Base-by-base conservation (phyloP, 1,284 basidiomycete genomes). In the Tylopilus sp. region DNA sequence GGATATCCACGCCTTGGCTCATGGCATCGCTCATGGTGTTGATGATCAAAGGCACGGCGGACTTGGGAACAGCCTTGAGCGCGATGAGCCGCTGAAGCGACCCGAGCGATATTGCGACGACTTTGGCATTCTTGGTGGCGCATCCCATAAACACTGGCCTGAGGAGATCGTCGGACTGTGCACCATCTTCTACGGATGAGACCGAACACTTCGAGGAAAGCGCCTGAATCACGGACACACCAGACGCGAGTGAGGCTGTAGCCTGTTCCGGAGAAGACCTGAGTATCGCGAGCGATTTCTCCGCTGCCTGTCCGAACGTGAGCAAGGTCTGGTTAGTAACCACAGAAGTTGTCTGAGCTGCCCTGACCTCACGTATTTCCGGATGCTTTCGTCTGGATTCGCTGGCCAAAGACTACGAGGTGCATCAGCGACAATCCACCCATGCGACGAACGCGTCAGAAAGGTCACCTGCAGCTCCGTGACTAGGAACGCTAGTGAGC, bases 81-180 rank as follows among this genome's bases (percentile, higher is more conserved):
- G 88, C 78, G 46, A 98, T 91, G 52, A 98, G 78, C 33, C 96
- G 82, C 67, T 98, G 94, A 31, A 99, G 77, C 1, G 92, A 91
- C 26, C 91, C 88, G 4, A 98, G 80, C 10, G 90, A 91, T 57
- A 98, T 91, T 1, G 88, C 88, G 45, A 97, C 87, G 43, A 97
- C 89, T 77, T 98, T 98, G 3, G 90, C 83, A 57, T 94, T 91
- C 71, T 89, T 92, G 10, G 93, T 96, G 40, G 87, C 84, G 66
- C 94, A 95, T 44, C 92, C 94, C 78, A 96, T 91, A 62, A 94
- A 91, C 3, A 99, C 85, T 0, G 96, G 94, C 44, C 82, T 77
- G 28, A 98, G 78, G 21, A 98, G 77, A 48, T 88, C 86, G 49
- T 89, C 82, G 4, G 88, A 82, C 62, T 91, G 84, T 15, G 83